Conservation (phyloP, 2,329 filamentous ascomycete genomes). For the Fusarium torreyae region DNA sequence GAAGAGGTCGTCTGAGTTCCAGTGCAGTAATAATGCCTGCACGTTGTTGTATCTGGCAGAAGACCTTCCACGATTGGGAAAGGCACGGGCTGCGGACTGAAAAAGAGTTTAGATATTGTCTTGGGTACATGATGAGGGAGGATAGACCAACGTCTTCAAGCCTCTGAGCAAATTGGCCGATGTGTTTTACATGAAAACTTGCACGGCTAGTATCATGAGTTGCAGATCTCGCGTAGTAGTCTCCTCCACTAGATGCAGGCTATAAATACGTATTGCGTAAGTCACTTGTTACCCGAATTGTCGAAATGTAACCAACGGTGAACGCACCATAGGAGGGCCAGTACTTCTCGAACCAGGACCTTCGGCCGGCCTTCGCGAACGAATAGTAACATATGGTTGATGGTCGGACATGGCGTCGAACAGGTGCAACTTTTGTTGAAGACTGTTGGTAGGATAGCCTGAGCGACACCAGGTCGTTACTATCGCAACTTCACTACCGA, state of each 20-base stretch:
- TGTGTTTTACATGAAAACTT: conserved; percentile 71
- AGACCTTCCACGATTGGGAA: conserved; percentile 68
- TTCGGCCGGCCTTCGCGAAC: conserved; percentile 64
- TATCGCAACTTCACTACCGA: conserved; percentile 7
- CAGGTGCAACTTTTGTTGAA: conserved; percentile 3
- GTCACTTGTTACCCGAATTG: neutral
- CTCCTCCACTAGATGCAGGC: conserved; percentile 40
- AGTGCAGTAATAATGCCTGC: conserved; percentile 69
- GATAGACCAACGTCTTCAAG: conserved; percentile 66
- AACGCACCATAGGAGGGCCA: conserved; percentile 64
- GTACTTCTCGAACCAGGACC: conserved; percentile 63
- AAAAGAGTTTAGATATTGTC: conserved; percentile 17
- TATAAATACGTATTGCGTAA: conserved; percentile 38
- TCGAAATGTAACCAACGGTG: conserved; percentile 1
- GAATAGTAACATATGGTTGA: conserved; percentile 68
- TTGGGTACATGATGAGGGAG: neutral
- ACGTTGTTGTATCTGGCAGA: conserved; percentile 71
- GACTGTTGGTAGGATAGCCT: conserved; percentile 12
- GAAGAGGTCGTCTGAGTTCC: conserved; percentile 71
- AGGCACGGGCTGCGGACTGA: conserved; percentile 69
- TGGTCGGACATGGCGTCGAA: conserved; percentile 58
- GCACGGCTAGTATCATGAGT: conserved; percentile 72
- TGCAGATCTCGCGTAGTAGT: conserved; percentile 55
- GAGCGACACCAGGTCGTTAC: conserved; percentile 18
- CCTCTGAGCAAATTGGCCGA: conserved; percentile 68